Percentiles rank a stretch among this genome's conserved stretches.
phyloP scores from a whole-genome alignment of 495 filamentous ascomycete genomes.

The Hyaloscypha bicolor region DNA sequence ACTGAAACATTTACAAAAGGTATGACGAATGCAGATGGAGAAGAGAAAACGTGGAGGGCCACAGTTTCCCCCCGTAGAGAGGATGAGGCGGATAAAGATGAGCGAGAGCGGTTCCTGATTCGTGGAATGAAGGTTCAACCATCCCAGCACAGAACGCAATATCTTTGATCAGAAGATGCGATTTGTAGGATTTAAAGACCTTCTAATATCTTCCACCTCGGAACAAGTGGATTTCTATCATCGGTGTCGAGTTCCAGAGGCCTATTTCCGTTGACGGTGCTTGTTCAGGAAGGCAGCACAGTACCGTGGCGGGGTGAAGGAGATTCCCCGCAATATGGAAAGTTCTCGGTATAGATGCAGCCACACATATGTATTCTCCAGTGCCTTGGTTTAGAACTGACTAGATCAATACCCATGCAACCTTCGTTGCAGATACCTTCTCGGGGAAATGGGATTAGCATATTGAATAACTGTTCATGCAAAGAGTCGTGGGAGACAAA shows the following conservation, averaged over 20 bases:
- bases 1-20: slow-evolving; percentile 8
- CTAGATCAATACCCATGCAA: too few species aligned
- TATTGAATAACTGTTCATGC: too few species aligned
- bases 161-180: not conserved
- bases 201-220: not conserved
- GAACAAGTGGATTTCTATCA: not conserved
- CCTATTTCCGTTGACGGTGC: not conserved
- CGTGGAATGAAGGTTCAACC: not conserved
- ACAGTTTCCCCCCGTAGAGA: too few species aligned
- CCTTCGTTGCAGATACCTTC: too few species aligned
- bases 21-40: not conserved
- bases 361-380: not conserved
- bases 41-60: too few species aligned
- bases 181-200: not conserved
- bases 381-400: too few species aligned
- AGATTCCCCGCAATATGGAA: not conserved
- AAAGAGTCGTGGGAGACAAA: too few species aligned
- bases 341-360: not conserved
- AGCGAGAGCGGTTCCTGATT: not conserved
- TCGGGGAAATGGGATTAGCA: too few species aligned
- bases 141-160: not conserved
- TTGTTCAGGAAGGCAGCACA: not conserved
- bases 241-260: too few species aligned
- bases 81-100: not conserved
- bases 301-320: not conserved